Evolutionary conservation across 1,284 basidiomycete genomes (phyloP).

Genomic region (Testicularia cyperi): DNA sequence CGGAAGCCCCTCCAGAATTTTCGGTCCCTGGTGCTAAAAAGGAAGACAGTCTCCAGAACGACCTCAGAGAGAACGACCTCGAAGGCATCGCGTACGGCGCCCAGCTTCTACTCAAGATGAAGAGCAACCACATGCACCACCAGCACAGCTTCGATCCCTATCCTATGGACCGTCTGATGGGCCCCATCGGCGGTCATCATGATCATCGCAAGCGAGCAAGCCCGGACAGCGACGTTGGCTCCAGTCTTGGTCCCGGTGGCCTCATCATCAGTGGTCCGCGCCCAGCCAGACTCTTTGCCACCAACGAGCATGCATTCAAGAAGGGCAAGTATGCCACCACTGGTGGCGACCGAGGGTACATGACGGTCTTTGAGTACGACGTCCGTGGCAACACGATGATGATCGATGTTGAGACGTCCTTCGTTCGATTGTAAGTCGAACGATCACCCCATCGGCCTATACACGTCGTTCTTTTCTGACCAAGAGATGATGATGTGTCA

Average conservation of each 20-base stretch:
- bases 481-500: no score
- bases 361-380: constrained; percentile 42
- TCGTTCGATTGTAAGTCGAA: constrained; percentile 39
- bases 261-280: constrained; percentile 25
- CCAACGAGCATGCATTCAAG: constrained; percentile 15
- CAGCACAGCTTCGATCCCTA: no score
- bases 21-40: no score
- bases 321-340: constrained; percentile 36
- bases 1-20: no score
- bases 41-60: no score
- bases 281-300: constrained; percentile 20
- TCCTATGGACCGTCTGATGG: not conserved
- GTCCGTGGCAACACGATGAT: constrained; percentile 36
- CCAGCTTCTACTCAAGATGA: constrained; percentile 13
- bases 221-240: not conserved
- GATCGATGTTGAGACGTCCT: constrained; percentile 43
- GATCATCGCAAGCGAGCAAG: not conserved
- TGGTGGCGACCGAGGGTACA: constrained; percentile 28
- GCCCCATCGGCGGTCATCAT: not conserved
- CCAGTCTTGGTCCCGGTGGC: not conserved
- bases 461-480: no score
- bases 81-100: constrained; percentile 25
- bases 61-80: constrained; percentile 5
- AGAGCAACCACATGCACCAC: not conserved
- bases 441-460: no score